phyloP scores from a whole-genome alignment of 2,329 filamentous ascomycete species.

The Ceratocystis eucalypticola region DNA sequence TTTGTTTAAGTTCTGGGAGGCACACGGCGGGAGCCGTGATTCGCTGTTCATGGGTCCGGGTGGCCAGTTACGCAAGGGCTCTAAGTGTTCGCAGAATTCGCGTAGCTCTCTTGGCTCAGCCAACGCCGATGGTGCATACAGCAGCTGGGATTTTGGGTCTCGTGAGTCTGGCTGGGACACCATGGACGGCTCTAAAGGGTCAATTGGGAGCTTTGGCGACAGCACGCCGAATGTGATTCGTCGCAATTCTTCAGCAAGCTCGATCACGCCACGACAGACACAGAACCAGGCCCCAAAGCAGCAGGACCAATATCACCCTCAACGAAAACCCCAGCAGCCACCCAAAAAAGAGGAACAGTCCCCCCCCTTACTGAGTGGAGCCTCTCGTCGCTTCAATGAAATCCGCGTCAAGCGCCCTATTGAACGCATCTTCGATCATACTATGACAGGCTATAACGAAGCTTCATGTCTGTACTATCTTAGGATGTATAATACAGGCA shows the following conservation, averaged over 20 bases:
- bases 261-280: neutral
- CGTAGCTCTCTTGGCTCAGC: slow-evolving; percentile 41
- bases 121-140: slow-evolving; percentile 5
- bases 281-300: neutral
- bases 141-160: slow-evolving; percentile 16
- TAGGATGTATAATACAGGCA: slow-evolving; percentile 25
- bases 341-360: neutral
- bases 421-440: slow-evolving; percentile 54
- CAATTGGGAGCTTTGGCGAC: neutral
- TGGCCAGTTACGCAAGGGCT: slow-evolving; percentile 5
- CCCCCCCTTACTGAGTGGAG: neutral
- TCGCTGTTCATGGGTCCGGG: slow-evolving; percentile 37
- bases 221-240: neutral
- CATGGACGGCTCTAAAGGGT: neutral
- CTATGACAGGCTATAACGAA: slow-evolving; percentile 49
- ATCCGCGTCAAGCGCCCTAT: slow-evolving; percentile 40
- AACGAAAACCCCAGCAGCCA: neutral
- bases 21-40: slow-evolving; percentile 54
- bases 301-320: neutral
- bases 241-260: neutral
- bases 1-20: slow-evolving; percentile 63
- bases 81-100: slow-evolving; percentile 9
- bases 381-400: slow-evolving; percentile 8
- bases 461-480: slow-evolving; percentile 47
- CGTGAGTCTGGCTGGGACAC: neutral